Evolutionary conservation across 2,329 filamentous ascomycete species (phyloP).

Genomic region (Berkeleyomyces rouxiae): DNA sequence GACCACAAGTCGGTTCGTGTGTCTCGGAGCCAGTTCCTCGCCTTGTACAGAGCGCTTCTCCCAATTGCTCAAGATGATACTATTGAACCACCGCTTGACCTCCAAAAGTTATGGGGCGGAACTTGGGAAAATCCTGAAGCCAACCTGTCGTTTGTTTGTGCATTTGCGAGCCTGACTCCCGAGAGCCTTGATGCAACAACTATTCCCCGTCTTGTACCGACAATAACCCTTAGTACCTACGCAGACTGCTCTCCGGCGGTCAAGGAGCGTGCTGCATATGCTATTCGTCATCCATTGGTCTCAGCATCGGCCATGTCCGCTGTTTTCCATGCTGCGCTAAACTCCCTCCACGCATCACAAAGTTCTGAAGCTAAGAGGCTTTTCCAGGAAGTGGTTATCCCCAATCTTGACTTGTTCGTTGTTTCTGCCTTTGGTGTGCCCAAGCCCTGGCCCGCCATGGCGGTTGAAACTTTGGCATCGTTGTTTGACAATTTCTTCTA

Average conservation of each 20-base stretch:
- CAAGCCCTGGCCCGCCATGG: constrained; percentile 59
- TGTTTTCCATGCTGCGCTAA: constrained; percentile 48
- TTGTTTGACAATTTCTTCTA: constrained; percentile 71
- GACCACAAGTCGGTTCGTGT: constrained; percentile 64
- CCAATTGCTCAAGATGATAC: constrained; percentile 48
- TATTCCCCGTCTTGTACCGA: constrained; percentile 64
- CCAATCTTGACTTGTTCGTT: constrained; percentile 63
- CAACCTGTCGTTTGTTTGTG: constrained; percentile 83
- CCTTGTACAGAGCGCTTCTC: constrained; percentile 62
- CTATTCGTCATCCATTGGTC: constrained; percentile 70
- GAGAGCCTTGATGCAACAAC: constrained; percentile 68
- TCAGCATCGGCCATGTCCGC: constrained; percentile 69
- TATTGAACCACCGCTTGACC: constrained; percentile 46
- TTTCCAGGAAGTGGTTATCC: constrained; percentile 50
- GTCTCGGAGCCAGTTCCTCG: constrained; percentile 63
- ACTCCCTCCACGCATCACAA: constrained; percentile 43
- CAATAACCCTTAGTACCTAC: constrained; percentile 50
- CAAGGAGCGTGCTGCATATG: constrained; percentile 37
- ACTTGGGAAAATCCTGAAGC: constrained; percentile 74
- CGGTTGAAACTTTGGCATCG: constrained; percentile 57
- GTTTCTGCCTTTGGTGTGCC: constrained; percentile 63
- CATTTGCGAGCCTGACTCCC: constrained; percentile 60
- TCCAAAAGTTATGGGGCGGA: constrained; percentile 82
- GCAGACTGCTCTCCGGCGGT: constrained; percentile 32
- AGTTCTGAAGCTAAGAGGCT: constrained; percentile 46